Evolutionary conservation across 2,329 filamentous ascomycete genomes (phyloP).

Genomic region (Monosporascus sp.): DNA sequence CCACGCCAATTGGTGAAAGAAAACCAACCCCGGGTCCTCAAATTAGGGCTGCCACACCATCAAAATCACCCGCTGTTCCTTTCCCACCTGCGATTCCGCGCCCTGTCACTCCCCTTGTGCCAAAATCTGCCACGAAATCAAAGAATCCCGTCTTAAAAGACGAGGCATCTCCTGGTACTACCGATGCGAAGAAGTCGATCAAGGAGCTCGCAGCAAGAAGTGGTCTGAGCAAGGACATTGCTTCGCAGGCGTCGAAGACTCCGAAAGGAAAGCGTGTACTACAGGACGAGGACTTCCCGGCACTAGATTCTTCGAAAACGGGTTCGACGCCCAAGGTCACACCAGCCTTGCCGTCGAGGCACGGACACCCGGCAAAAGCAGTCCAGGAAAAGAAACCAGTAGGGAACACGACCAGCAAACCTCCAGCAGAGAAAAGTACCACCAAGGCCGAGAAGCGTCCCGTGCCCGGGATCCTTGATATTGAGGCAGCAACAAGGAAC

Average conservation of each 20-base stretch:
- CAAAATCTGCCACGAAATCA: slow-evolving; percentile 20
- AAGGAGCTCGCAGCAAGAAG: slow-evolving; percentile 42
- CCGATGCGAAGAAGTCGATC: slow-evolving; percentile 36
- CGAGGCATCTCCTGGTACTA: slow-evolving; percentile 8
- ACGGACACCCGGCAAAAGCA: slow-evolving; percentile 22
- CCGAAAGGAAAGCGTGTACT: slow-evolving; percentile 33
- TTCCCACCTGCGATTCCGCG: slow-evolving; percentile 14
- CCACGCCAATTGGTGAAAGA: slow-evolving; percentile 18
- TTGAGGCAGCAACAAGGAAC: slow-evolving; percentile 42
- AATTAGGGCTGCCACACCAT: slow-evolving; percentile 11
- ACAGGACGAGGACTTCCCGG: slow-evolving; percentile 60
- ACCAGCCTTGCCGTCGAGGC: slow-evolving; percentile 28
- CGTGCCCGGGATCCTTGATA: slow-evolving; percentile 40
- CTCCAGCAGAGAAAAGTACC: slow-evolving; percentile 21
- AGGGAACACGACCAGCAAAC: slow-evolving; percentile 19
- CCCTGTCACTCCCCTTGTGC: slow-evolving; percentile 27
- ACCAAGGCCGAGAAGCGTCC: slow-evolving; percentile 32
- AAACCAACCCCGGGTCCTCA: slow-evolving; percentile 15
- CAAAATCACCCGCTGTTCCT: slow-evolving; percentile 18
- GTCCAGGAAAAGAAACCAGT: slow-evolving; percentile 21
- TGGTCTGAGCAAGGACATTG: slow-evolving; percentile 42
- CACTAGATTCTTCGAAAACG: slow-evolving; percentile 43
- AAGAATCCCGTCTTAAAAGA: slow-evolving; percentile 19
- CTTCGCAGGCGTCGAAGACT: slow-evolving; percentile 33
- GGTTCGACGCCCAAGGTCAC: slow-evolving; percentile 29